Evolutionary conservation across 2,329 filamentous ascomycete genomes (phyloP).

Genomic region (Colletotrichum agaves): DNA sequence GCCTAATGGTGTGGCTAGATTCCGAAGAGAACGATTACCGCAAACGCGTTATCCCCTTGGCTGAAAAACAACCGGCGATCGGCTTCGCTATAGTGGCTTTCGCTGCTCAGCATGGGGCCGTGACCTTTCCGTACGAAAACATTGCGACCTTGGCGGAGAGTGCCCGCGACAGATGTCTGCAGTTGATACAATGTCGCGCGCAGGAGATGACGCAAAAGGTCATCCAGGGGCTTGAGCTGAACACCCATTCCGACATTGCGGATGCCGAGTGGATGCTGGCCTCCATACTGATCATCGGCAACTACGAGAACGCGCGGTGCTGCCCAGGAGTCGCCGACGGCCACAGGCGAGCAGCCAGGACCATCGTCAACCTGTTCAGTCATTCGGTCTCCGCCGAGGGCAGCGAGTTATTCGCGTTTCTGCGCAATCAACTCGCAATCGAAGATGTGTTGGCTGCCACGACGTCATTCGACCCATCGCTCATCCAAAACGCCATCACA

Average conservation of each 20-base stretch:
- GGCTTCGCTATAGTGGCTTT: slow-evolving; percentile 45
- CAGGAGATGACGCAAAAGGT: slow-evolving; percentile 42
- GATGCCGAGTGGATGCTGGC: slow-evolving; percentile 47
- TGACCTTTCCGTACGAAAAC: background rate
- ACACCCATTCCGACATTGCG: slow-evolving; percentile 40
- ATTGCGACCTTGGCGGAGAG: slow-evolving; percentile 42
- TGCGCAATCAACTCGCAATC: slow-evolving; percentile 45
- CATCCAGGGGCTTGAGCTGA: slow-evolving; percentile 40
- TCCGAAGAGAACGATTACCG: slow-evolving; percentile 45
- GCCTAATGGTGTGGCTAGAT: slow-evolving; percentile 47
- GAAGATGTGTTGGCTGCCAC: slow-evolving; percentile 44
- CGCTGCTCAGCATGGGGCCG: slow-evolving; percentile 43
- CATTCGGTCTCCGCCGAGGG: slow-evolving; percentile 19
- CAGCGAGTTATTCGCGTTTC: slow-evolving; percentile 42
- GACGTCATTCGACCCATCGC: slow-evolving; percentile 42
- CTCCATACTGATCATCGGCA: slow-evolving; percentile 43
- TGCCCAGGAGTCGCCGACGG: slow-evolving; percentile 42
- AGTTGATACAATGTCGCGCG: slow-evolving; percentile 38
- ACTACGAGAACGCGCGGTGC: slow-evolving; percentile 45
- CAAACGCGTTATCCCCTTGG: slow-evolving; percentile 42
- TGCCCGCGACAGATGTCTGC: slow-evolving; percentile 44
- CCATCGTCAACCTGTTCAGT: slow-evolving; percentile 44
- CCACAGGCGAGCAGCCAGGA: slow-evolving; percentile 44
- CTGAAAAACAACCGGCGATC: slow-evolving; percentile 42
- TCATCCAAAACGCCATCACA: slow-evolving; percentile 37